phyloP scores from a whole-genome alignment of 1,284 basidiomycete species.

The Boletus semigastroideus region DNA sequence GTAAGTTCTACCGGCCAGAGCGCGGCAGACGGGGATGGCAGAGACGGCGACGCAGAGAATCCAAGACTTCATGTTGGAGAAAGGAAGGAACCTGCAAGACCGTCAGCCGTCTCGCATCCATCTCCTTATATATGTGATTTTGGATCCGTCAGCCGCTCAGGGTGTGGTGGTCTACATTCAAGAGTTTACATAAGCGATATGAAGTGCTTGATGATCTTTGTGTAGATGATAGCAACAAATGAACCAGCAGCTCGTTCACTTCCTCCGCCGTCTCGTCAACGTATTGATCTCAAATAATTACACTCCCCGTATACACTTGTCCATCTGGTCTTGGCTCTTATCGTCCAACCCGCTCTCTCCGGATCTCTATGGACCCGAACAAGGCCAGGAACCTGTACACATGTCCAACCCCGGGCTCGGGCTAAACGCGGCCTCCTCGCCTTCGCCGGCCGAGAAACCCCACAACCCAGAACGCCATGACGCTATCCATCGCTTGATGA shows the following conservation, averaged over 20 bases:
- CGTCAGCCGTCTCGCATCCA: neutral
- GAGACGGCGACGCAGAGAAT: neutral
- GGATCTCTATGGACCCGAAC: conserved; percentile 1
- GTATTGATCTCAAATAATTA: conserved; percentile 67
- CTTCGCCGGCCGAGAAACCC: neutral
- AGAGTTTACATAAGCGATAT: conserved; percentile 15
- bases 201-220: too few species aligned
- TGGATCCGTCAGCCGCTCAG: conserved; percentile 15
- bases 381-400: neutral
- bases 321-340: conserved; percentile 21
- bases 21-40: neutral
- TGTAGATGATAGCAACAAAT: too few species aligned
- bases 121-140: too few species aligned
- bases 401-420: neutral
- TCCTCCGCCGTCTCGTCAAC: conserved; percentile 65
- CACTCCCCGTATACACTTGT: neutral
- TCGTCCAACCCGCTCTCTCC: neutral
- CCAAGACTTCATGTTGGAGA: conserved; percentile 9
- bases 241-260: conserved; percentile 40
- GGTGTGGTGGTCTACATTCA: too few species aligned
- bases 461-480: conserved; percentile 35
- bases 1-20: conserved; percentile 12
- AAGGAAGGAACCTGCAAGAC: conserved; percentile 11
- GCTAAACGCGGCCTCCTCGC: neutral
- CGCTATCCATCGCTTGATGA: conserved; percentile 72